Evolutionary conservation across 2,329 filamentous ascomycete genomes (phyloP).

Genomic region (Fonsecaea pedrosoi): DNA sequence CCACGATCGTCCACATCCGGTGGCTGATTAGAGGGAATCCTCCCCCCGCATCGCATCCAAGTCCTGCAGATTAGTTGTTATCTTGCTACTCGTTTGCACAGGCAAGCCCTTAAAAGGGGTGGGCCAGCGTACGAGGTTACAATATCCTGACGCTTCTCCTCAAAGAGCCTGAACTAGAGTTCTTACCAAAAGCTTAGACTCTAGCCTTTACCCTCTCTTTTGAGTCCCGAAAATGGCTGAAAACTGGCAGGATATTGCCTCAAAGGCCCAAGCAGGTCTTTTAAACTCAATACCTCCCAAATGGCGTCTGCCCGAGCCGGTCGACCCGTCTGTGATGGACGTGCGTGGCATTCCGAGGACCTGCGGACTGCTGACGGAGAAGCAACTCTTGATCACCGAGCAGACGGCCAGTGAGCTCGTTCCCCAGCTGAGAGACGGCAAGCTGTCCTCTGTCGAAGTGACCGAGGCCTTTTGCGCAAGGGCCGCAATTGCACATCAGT

Average conservation of each 20-base stretch:
- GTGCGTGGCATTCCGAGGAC: slow-evolving; percentile 23
- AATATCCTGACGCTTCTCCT: not conserved
- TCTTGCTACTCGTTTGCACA: not conserved
- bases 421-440: slow-evolving; percentile 51
- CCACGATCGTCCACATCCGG: slow-evolving; percentile 1
- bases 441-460: slow-evolving; percentile 54
- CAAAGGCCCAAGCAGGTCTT: slow-evolving; percentile 18
- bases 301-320: slow-evolving; percentile 26
- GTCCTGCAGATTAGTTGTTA: not conserved
- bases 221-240: slow-evolving; percentile 1
- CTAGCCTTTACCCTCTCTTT: not conserved
- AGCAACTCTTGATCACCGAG: slow-evolving; percentile 59
- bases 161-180: not conserved
- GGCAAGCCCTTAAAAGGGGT: not conserved
- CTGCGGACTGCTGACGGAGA: slow-evolving; percentile 26
- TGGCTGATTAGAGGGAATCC: not conserved
- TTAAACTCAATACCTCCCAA: slow-evolving; percentile 24
- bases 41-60: not conserved
- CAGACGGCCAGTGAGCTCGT: slow-evolving; percentile 53
- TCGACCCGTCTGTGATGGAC: slow-evolving; percentile 11
- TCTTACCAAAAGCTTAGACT: not conserved
- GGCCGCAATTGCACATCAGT: slow-evolving; percentile 56
- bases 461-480: slow-evolving; percentile 62
- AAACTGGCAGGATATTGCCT: slow-evolving; percentile 24
- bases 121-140: not conserved